Percentiles rank a stretch among this genome's conserved stretches.
Conservation (phyloP, 257 asterid genomes). For the Nicotiana paniculata region DNA sequence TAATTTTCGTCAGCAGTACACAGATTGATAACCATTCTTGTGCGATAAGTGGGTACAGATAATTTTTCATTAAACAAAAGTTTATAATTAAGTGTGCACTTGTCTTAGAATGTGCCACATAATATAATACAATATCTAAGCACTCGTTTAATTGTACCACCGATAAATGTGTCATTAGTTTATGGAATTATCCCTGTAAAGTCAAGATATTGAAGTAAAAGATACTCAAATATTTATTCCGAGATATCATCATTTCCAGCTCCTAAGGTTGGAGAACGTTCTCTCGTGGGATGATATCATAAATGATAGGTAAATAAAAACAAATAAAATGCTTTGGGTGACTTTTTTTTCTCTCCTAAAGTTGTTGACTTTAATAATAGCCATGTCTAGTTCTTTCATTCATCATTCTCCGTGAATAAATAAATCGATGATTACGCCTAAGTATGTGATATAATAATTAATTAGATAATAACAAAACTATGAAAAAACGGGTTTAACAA, state of each 20-base stretch:
- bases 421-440: not conserved
- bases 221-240: not conserved
- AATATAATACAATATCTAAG: not conserved
- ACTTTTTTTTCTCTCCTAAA: too few species aligned
- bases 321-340: not conserved
- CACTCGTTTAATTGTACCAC: not conserved
- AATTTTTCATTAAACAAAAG: not conserved
- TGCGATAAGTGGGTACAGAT: not conserved
- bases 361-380: too few species aligned
- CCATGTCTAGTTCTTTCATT: not conserved
- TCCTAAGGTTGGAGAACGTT: not conserved
- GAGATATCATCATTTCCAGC: not conserved
- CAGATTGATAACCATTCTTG: not conserved
- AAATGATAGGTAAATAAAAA: not conserved
- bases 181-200: not conserved
- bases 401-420: not conserved
- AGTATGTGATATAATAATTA: not conserved
- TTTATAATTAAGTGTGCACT: not conserved
- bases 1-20: not conserved
- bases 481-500: not conserved
- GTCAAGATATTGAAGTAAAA: not conserved
- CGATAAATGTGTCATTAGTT: not conserved
- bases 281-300: not conserved
- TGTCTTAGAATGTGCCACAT: not conserved
- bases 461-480: not conserved